These are phyloP conservation scores for Cryptococcus wingfieldii DNA, from an alignment of 1,284 basidiomycete genomes.

Conservation along the genomic window DNA sequence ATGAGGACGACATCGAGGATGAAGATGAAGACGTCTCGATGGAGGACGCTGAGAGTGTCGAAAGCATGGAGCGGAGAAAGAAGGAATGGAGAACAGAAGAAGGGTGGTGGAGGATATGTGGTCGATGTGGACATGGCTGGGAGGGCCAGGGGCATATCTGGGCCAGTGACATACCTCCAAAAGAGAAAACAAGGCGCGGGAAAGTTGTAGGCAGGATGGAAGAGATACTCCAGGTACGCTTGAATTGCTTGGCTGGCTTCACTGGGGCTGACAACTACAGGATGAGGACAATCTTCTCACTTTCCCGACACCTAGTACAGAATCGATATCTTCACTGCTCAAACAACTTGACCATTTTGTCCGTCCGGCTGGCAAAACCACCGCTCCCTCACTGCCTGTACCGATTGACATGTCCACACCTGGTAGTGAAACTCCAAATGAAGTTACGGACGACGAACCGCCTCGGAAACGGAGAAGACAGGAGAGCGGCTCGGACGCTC, in stretches of 20 bases:
- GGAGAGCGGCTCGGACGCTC: slow-evolving; percentile 3
- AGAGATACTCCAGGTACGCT: slow-evolving; percentile 71
- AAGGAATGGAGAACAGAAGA: slow-evolving; percentile 32
- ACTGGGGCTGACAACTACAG: slow-evolving; percentile 49
- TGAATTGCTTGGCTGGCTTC: background rate
- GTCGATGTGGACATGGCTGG: slow-evolving; percentile 66
- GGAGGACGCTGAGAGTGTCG: slow-evolving; percentile 16
- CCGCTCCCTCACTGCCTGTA: slow-evolving; percentile 26
- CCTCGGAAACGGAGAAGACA: slow-evolving; percentile 19
- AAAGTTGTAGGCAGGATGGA: slow-evolving; percentile 78
- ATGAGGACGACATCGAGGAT: slow-evolving; percentile 17
- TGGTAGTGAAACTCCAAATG: slow-evolving; percentile 5
- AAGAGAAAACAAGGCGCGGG: slow-evolving; percentile 56
- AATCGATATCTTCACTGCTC: slow-evolving; percentile 59
- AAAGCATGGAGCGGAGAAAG: slow-evolving; percentile 19
- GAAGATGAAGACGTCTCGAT: slow-evolving; percentile 19
- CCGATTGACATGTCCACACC: slow-evolving; percentile 27
- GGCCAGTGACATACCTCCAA: slow-evolving; percentile 34
- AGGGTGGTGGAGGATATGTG: slow-evolving; percentile 63
- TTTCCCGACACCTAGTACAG: slow-evolving; percentile 70
- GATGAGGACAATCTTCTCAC: slow-evolving; percentile 68
- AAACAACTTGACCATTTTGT: slow-evolving; percentile 60
- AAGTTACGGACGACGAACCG: slow-evolving; percentile 23
- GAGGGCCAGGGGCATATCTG: slow-evolving; percentile 63
- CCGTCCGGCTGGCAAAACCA: slow-evolving; percentile 33